Evolutionary conservation across 2,329 filamentous ascomycete species (phyloP), one percentile per base, ranked within the genome.

Genomic region (Xylariaceae sp.): DNA sequence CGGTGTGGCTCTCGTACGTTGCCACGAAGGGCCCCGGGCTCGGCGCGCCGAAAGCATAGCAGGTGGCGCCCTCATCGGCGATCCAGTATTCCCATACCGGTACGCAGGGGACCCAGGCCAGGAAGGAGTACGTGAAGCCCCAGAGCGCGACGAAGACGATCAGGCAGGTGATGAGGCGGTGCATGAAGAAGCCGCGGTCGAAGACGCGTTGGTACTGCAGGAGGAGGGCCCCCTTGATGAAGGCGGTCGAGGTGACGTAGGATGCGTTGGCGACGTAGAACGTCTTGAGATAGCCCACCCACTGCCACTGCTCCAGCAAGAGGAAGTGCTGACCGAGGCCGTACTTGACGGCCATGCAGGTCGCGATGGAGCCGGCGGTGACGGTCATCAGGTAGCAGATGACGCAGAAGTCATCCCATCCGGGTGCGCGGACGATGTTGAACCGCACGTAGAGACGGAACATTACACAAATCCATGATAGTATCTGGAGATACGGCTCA

Each of bases 21-120:
- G 53, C 55, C 22, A 56, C 49, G 42, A 66, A 62, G 1, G 48
- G 40, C 7, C 4, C 30, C 2, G 54, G 31, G 4, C 50, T 22
- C 18, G 49, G 50, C 3, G 61, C 59, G n/a, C 59, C 60, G 38
- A 61, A 64, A 4, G 48, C 61, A 42, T 56, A 64, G 42, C 62
- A 62, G 13, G 28, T 35, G 3, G 42, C 42, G 2, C 31, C 43
- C 7, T 42, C 44, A n/a, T 42, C 43, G 1, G 46, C 38, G n/a
- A 42, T 37, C 52, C 53, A 56, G 38, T 51, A 51, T 18, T 51
- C 41, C 11, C 34, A 26, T 13, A 56, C 51, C 4, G 55, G 57
- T 2, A 53, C 18, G 35, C 61, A 63, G 6, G 61, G 59, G 1
- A 62, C 39, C 54, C 55, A 63, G n/a, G 60, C 56, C 15, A 64